Evolutionary conservation across 192 early-diverging fungal species (phyloP).

Genomic region (Physocladia obscura): DNA sequence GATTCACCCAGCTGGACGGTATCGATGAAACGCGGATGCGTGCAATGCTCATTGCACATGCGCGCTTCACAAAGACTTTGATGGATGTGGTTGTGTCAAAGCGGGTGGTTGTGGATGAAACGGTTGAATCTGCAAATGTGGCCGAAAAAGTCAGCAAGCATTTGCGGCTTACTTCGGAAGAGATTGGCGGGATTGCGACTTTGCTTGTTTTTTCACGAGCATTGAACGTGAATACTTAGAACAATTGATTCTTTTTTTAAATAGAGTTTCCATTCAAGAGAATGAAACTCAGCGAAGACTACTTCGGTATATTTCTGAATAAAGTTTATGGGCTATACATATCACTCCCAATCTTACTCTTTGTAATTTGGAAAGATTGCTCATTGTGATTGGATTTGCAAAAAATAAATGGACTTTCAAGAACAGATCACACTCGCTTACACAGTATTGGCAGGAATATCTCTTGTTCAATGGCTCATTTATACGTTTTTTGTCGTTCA

Average conservation of each 20-base stretch:
- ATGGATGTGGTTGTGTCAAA: conserved; percentile 6
- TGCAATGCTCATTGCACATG: not conserved
- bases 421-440: not conserved
- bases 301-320: not conserved
- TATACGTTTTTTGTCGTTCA: not conserved
- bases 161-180: conserved; percentile 12
- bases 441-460: not conserved
- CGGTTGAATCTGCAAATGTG: not conserved
- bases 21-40: conserved; percentile 5
- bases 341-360: not conserved
- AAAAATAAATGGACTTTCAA: not conserved
- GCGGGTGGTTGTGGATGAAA: not conserved
- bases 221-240: not conserved
- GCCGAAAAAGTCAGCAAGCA: not conserved
- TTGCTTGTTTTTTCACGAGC: conserved; percentile 16
- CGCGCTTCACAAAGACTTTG: conserved; percentile 1
- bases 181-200: conserved; percentile 21
- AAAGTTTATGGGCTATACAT: not conserved
- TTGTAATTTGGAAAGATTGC: not conserved
- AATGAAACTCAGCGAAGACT: not conserved
- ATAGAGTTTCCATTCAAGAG: not conserved
- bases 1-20: not conserved
- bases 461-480: not conserved
- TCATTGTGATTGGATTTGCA: not conserved
- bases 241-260: not conserved